Base-by-base conservation (phyloP, 2,329 filamentous ascomycete genomes). In the Curvularia lunata region DNA sequence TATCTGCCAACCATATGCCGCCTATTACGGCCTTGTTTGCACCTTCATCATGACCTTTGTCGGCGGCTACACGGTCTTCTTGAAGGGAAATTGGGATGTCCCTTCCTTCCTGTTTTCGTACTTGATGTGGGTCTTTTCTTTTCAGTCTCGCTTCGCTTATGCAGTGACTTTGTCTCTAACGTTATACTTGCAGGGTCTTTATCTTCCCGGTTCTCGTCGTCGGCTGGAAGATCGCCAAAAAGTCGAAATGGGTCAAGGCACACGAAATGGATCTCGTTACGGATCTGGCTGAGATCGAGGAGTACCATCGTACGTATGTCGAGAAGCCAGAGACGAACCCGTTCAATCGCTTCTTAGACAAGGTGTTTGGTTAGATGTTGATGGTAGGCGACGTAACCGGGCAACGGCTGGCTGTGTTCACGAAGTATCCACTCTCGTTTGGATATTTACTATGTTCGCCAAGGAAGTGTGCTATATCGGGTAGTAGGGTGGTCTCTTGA, bases 31-130 rank as follows among this genome's bases (percentile, higher is more conserved):
- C 0, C 77, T 91, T 5, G 72, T 79, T 0, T 86, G 84, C 25
- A 90, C 87, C 1, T 84, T 85, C 48, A 74, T 90, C 62, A 92
- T 94, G 87, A 84, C 87, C 0, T 86, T 93, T 65, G 86, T 92
- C 1, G 86, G 88, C 8, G 91, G 91, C 0, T 94, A 92, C 62
- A 84, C 87, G 0, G 89, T 93, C 1, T 95, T 94, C 67, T 73
- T 93, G 45, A 87, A 88, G 0, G 82, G 81, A 3, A 82, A 83
- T 4, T 94, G 89, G 91, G 82, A 86, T 58, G 71, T 89, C 0
- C 83, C 88, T 6, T 86, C 84, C 6, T 95, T 94, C 72, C 75
- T 94, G 27, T 91, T 92, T 75, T 89, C 87, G 75, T 86, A 66
- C 37, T 8, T 58, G 19, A 56, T 52, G 46, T 59, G 50, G 55